These are phyloP conservation scores for Phytophthora tubulina DNA, from an alignment of 352 stramenopile genomes.

Conservation along the genomic window DNA sequence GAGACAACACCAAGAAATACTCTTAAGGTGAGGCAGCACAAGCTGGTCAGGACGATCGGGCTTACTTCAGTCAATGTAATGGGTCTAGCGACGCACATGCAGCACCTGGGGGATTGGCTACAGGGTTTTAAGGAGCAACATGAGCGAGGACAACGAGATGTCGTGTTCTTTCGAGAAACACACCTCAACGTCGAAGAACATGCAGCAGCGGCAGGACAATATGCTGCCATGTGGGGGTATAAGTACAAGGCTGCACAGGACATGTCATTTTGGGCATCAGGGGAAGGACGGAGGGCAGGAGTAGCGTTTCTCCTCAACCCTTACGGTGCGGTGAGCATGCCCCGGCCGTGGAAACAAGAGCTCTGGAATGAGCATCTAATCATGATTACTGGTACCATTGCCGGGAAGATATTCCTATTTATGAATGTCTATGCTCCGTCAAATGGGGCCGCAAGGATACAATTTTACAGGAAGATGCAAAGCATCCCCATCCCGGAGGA, in stretches of 20 bases:
- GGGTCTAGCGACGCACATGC: not conserved
- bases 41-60: constrained; percentile 7
- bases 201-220: not conserved
- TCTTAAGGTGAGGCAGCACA: not conserved
- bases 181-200: constrained; percentile 13
- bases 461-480: constrained; percentile 1
- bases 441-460: not conserved
- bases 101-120: not conserved
- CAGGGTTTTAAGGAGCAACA: constrained; percentile 13
- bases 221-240: constrained; percentile 5
- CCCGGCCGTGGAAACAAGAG: constrained; percentile 1
- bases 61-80: constrained; percentile 6
- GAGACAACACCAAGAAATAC: not conserved
- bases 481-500: no score
- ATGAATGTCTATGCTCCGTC: constrained; percentile 7
- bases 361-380: constrained; percentile 5
- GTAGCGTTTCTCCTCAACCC: constrained; percentile 17
- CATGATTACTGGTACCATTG: not conserved
- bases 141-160: constrained; percentile 1
- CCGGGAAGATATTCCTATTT: not conserved
- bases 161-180: constrained; percentile 17
- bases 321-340: not conserved
- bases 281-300: not conserved
- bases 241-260: not conserved
- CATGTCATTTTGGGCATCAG: constrained; percentile 8